Evolutionary conservation across 768 basidiomycete species (phyloP).

Genomic region (Xanthoconium stramineum): DNA sequence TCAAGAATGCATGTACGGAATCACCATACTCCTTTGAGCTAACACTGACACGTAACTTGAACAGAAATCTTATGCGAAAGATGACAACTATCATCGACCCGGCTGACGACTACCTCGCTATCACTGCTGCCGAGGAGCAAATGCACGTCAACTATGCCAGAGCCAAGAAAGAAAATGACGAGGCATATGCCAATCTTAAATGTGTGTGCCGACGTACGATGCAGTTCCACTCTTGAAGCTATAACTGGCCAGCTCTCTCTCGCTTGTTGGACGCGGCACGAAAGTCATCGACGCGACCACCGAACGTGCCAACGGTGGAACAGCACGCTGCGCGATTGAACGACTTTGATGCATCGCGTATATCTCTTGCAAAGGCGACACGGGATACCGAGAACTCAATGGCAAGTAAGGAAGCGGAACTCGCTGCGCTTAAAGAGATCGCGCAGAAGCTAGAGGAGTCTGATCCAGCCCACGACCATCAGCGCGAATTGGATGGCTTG

Average conservation of each 20-base stretch:
- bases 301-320: conserved; percentile 64
- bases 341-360: conserved; percentile 57
- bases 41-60: conserved; percentile 3
- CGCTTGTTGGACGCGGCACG: conserved; percentile 67
- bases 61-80: conserved; percentile 63
- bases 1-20: conserved; percentile 34
- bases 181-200: conserved; percentile 62
- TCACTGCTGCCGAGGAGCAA: conserved; percentile 69
- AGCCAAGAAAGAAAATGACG: conserved; percentile 66
- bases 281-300: conserved; percentile 64
- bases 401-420: conserved; percentile 67
- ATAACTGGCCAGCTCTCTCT: conserved; percentile 49
- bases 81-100: conserved; percentile 75
- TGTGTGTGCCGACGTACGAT: conserved; percentile 34
- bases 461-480: conserved; percentile 72
- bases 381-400: conserved; percentile 66
- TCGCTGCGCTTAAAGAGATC: conserved; percentile 65
- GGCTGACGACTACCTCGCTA: conserved; percentile 74
- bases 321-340: conserved; percentile 60
- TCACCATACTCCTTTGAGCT: neutral
- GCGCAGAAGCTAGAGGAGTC: conserved; percentile 57
- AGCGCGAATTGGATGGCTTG: conserved; percentile 63
- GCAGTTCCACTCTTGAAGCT: neutral
- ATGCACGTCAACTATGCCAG: conserved; percentile 55
- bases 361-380: conserved; percentile 71